Conservation (phyloP, 768 basidiomycete species). For the Naganishia vishniacii region DNA sequence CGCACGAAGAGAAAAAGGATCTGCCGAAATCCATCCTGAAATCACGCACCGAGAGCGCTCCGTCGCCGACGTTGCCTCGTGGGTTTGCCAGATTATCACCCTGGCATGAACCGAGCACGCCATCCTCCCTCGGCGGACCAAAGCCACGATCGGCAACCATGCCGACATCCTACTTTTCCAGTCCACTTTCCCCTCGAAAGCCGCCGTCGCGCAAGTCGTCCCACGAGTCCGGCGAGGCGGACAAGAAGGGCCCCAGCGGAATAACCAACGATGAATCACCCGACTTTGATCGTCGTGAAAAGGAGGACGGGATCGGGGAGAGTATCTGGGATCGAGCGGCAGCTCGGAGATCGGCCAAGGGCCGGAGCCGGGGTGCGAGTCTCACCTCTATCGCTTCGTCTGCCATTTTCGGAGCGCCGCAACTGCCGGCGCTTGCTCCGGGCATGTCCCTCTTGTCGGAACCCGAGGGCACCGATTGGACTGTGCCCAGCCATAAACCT, state of each 20-base stretch:
- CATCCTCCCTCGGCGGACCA: neutral
- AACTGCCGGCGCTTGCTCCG: neutral
- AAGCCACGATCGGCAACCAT: slow-evolving; percentile 42
- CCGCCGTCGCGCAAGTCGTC: neutral
- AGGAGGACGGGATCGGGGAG: slow-evolving; percentile 22
- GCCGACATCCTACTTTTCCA: slow-evolving; percentile 22
- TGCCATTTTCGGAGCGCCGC: neutral
- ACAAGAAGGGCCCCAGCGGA: neutral
- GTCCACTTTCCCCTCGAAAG: slow-evolving; percentile 9
- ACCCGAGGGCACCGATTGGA: slow-evolving; percentile 1
- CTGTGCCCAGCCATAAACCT: neutral
- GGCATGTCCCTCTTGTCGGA: neutral
- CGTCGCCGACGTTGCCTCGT: slow-evolving; percentile 10
- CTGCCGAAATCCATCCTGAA: slow-evolving; percentile 8
- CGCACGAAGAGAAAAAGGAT: neutral
- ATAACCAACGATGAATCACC: slow-evolving; percentile 8
- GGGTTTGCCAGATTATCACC: slow-evolving; percentile 10
- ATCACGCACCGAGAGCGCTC: neutral
- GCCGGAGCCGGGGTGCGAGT: slow-evolving; percentile 31
- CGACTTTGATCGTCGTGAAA: slow-evolving; percentile 22
- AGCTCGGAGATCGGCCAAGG: slow-evolving; percentile 9
- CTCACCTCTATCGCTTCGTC: slow-evolving; percentile 29
- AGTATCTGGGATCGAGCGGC: slow-evolving; percentile 27
- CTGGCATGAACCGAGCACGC: slow-evolving; percentile 13
- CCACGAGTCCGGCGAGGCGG: neutral